Conservation (phyloP, 2,329 filamentous ascomycete genomes). For the Alternaria ventricosa region DNA sequence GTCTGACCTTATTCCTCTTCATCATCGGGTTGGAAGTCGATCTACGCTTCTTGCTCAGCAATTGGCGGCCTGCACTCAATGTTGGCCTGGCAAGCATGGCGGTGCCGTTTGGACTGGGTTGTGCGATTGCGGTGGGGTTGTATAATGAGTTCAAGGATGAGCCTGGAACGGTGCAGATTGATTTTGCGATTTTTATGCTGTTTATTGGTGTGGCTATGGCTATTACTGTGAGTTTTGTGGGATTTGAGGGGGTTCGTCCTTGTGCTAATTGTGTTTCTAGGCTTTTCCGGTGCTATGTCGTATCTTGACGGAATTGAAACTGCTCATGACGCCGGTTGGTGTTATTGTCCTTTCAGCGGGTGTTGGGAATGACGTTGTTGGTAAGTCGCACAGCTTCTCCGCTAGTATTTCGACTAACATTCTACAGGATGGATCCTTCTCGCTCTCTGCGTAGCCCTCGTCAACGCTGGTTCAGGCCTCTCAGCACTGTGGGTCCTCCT, state of each 20-base stretch:
- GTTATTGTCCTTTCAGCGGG: constrained; percentile 89
- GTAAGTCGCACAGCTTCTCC: constrained; percentile 21
- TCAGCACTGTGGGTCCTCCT: constrained; percentile 86
- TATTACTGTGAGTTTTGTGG: constrained; percentile 71
- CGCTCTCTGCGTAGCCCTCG: constrained; percentile 88
- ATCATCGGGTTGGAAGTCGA: constrained; percentile 88
- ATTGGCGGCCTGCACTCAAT: constrained; percentile 79
- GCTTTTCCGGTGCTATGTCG: constrained; percentile 90
- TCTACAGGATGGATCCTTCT: constrained; percentile 80
- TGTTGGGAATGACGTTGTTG: constrained; percentile 89
- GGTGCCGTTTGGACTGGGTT: constrained; percentile 82
- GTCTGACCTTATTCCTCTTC: constrained; percentile 84
- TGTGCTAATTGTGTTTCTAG: constrained; percentile 40
- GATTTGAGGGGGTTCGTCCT: background rate
- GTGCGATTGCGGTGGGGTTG: constrained; percentile 79
- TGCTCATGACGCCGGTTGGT: constrained; percentile 82
- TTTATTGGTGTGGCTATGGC: constrained; percentile 94
- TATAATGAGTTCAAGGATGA: constrained; percentile 74
- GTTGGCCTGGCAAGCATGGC: constrained; percentile 82
- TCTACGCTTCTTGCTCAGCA: constrained; percentile 74
- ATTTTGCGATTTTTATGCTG: constrained; percentile 69
- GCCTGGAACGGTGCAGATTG: constrained; percentile 61
- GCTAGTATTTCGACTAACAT: constrained; percentile 5
- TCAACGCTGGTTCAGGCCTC: constrained; percentile 83
- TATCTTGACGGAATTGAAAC: constrained; percentile 88